Base-by-base conservation (phyloP, 2,329 filamentous ascomycete genomes). In the Xylaria sp. region DNA sequence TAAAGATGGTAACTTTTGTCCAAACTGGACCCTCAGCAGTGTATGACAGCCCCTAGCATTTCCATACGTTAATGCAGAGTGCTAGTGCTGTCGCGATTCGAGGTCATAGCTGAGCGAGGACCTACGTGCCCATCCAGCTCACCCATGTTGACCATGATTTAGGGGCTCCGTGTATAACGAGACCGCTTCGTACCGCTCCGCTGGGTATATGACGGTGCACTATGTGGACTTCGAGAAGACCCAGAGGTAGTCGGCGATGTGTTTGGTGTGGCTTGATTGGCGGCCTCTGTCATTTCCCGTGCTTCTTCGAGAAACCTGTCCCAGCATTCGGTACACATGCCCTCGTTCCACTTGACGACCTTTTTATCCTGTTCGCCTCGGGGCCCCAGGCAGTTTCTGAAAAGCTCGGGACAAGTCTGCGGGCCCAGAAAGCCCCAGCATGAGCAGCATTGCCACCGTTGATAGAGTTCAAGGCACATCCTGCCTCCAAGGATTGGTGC, bases 391-490 rank as follows among this genome's bases (percentile, higher is more conserved):
- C 78, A 80, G 54, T 70, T 76, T 64, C 76, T 78, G 66, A 80
- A 79, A 25, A 80, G 72, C 50, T 76, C 75, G 13, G 72, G 52
- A 58, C 78, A 80, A 20, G 75, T 76, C 55, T 77, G 70, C n/a
- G 76, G 74, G 51, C 70, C 65, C 10, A 79, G n/a, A 50, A 80
- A 79, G 2, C 78, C 78, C 76, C 77, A 79, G 46, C 78, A 80
- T 9, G 69, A 67, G 65, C 78, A 80, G 25, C 73, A 75, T 25
- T 73, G 65, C 78, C 78, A 80, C 32, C 77, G 75, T 67, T 80
- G 77, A 56, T 79, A 79, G 8, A 79, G 74, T 63, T 80, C 78
- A 64, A 78, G 75, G 58, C 78, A 80, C 78, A 80, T 80, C 37
- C 28, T 50, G 18, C 46, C 46, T 66, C 23, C 48, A 28, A 57